Base-by-base conservation (phyloP, 805 yeast species). In the Sugiyamaella lignohabitans region DNA sequence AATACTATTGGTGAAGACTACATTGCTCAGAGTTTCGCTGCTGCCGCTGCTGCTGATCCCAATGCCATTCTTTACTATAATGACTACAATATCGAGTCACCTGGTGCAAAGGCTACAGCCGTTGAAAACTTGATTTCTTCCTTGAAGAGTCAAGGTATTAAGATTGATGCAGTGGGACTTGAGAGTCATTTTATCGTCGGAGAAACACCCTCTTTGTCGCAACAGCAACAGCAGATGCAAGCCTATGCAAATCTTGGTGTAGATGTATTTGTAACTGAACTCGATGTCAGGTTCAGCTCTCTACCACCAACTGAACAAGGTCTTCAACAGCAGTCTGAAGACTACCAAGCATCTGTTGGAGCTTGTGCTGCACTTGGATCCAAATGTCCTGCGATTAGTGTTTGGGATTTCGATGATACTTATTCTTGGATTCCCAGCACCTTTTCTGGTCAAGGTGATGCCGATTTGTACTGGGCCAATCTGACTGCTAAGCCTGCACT, bases 1-100 rank as follows among this genome's bases (percentile, higher is more conserved):
- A 40, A 40, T 18, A 18, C 21, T n/a, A 11, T 6, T 27, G 43
- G 43, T 18, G 36, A 38, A 21, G 43, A 40, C n/a, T 40, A 40
- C 17, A 40, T 40, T 16, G 17, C 4, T 22, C 4, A 16, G 6
- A 34, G 36, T n/a, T 40, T 20, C n/a, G 35, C 21, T n/a, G 43
- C 43, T 10, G 43, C 43, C 10, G 6, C 36, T 4, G 21, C 14
- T 11, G 43, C 43, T 11, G 43, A 40, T 18, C 43, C 43, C 10
- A 11, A 22, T 23, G 43, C 43, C 6, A 40, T 19, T 6, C 35
- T 40, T 6, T 40, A 19, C 19, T 20, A 20, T n/a, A 40, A 40
- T 18, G 43, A 40, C 11, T 40, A 40, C 17, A 29, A 40, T 18
- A 40, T 40, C 6, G 43, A 40, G 43, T 22, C 24, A 11, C 43